A percentile compares a stretch with the other conserved stretches of the same genome.
These are phyloP conservation scores for Immersiella caudata DNA, from an alignment of 495 filamentous ascomycete species.

Conservation along the genomic window DNA sequence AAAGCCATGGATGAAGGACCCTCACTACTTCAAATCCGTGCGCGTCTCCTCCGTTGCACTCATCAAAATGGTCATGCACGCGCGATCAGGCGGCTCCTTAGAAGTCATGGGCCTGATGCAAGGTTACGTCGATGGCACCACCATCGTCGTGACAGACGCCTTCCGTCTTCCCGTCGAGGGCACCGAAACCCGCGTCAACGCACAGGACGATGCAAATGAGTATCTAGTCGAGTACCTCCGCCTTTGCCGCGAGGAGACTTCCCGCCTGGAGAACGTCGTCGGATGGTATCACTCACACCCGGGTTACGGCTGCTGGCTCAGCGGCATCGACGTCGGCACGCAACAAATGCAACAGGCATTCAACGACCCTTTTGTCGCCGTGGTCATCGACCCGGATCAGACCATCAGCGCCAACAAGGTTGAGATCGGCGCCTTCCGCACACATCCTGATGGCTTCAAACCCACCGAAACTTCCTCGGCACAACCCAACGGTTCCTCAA, in stretches of 20 bases:
- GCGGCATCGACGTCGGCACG: conserved; percentile 91
- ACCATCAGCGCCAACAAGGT: conserved; percentile 95
- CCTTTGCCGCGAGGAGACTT: conserved; percentile 68
- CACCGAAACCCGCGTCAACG: conserved; percentile 96
- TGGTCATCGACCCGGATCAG: conserved; percentile 96
- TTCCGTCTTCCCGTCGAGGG: conserved; percentile 95
- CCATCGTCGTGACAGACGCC: conserved; percentile 91
- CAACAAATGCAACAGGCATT: conserved; percentile 80
- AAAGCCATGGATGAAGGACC: conserved; percentile 82
- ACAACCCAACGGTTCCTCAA: conserved; percentile 18
- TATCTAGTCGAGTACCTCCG: conserved; percentile 89
- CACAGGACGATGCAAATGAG: conserved; percentile 91
- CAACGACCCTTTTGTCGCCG: conserved; percentile 88
- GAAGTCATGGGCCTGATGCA: conserved; percentile 99
- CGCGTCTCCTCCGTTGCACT: conserved; percentile 93
- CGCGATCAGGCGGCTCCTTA: conserved; percentile 83
- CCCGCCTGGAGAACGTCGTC: conserved; percentile 83
- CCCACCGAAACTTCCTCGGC: conserved; percentile 22
- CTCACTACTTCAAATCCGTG: conserved; percentile 87
- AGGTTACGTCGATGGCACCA: conserved; percentile 80
- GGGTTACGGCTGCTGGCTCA: conserved; percentile 98
- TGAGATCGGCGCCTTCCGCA: conserved; percentile 96
- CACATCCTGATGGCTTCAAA: conserved; percentile 78
- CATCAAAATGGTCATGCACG: conserved; percentile 99
- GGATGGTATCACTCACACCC: conserved; percentile 99